Conservation (phyloP, 495 filamentous ascomycete species). For the Trichocladium antarcticum region DNA sequence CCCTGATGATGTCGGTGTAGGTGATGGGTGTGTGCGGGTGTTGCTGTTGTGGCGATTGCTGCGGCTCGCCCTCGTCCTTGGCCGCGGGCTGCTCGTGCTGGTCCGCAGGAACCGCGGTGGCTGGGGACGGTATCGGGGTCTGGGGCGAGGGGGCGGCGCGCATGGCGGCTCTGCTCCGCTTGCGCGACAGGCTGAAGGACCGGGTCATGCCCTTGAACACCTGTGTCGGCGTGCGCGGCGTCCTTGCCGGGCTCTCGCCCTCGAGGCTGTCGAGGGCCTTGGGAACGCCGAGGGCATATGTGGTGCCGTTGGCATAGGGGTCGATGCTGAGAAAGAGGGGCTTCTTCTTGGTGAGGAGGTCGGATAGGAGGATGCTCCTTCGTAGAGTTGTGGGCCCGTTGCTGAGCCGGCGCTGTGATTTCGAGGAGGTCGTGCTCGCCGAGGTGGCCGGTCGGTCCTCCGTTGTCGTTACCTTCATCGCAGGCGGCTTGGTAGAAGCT, state of each 20-base stretch:
- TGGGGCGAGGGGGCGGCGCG: slow-evolving; percentile 12
- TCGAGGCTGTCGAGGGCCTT: slow-evolving; percentile 17
- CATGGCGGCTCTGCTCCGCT: slow-evolving; percentile 37
- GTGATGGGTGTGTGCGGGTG: slow-evolving; percentile 27
- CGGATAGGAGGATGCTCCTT: slow-evolving; percentile 26
- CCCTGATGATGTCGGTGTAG: slow-evolving; percentile 30
- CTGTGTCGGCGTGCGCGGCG: slow-evolving; percentile 31
- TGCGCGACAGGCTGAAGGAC: slow-evolving; percentile 36
- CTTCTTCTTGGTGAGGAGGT: slow-evolving; percentile 27
- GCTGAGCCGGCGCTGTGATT: background rate
- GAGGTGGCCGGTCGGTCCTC: slow-evolving; percentile 23
- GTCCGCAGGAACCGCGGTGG: background rate
- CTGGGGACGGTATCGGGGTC: slow-evolving; percentile 12
- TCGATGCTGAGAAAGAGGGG: slow-evolving; percentile 39
- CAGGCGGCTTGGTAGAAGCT: background rate
- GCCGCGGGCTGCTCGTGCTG: background rate
- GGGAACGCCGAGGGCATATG: slow-evolving; percentile 27
- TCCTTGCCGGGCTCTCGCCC: slow-evolving; percentile 12
- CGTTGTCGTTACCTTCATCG: background rate
- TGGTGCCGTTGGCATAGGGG: slow-evolving; percentile 33
- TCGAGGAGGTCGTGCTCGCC: slow-evolving; percentile 22
- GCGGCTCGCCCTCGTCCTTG: background rate
- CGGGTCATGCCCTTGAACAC: slow-evolving; percentile 35
- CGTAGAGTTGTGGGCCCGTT: slow-evolving; percentile 13
- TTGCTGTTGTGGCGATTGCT: slow-evolving; percentile 8